Conservation (phyloP, 306 rosid species). For the Carpinus fangiana region DNA sequence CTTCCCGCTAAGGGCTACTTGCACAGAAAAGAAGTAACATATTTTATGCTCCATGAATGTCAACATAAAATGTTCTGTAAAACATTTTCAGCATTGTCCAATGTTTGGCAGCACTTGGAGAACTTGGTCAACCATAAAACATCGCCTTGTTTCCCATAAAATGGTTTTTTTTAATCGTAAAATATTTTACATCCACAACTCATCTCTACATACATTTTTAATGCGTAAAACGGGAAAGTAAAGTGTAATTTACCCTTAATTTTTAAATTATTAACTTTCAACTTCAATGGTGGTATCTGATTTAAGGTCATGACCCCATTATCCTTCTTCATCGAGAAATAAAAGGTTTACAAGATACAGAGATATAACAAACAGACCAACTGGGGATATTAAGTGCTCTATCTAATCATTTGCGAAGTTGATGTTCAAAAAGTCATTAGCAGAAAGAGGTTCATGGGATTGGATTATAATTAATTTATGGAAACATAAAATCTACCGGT, state of each 20-base stretch:
- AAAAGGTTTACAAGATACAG: background rate
- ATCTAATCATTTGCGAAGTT: background rate
- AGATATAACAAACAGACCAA: background rate
- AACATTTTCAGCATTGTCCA: too few species aligned
- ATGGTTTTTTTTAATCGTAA: too few species aligned
- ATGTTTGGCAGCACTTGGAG: too few species aligned
- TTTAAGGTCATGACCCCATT: background rate
- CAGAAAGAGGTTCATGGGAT: background rate
- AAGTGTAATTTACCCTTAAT: background rate
- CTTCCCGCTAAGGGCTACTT: conserved; percentile 75
- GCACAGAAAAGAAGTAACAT: conserved; percentile 34
- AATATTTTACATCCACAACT: too few species aligned
- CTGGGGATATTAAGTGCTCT: background rate
- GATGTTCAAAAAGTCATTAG: background rate
- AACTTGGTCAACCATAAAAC: too few species aligned
- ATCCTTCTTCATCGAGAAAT: background rate
- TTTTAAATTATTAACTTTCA: background rate
- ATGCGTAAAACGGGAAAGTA: too few species aligned
- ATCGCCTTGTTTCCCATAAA: too few species aligned
- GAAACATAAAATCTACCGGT: background rate
- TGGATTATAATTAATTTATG: background rate
- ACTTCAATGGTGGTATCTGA: background rate
- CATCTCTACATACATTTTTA: too few species aligned
- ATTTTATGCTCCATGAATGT: conserved; percentile 18
- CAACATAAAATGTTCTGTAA: too few species aligned